Conservation (phyloP, 225 moss, liverwort and hornwort species). For the Straminergon stramineum region DNA sequence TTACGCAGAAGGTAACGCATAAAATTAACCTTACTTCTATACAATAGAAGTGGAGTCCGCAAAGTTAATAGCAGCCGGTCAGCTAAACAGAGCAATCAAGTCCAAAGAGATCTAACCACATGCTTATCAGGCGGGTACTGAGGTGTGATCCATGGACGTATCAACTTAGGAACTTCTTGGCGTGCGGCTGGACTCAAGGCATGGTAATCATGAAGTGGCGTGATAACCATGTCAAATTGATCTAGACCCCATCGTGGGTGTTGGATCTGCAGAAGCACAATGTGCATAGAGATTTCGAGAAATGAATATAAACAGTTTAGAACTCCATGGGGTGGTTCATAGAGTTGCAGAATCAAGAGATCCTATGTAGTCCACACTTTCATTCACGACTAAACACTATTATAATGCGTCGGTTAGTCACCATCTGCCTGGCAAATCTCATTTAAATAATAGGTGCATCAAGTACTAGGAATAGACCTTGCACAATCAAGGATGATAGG, state of each 20-base stretch:
- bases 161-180: constrained; percentile 66
- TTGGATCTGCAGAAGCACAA: constrained; percentile 54
- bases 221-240: constrained; percentile 82
- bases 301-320: background rate
- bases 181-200: constrained; percentile 76
- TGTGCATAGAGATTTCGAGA: background rate
- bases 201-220: constrained; percentile 85
- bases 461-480: background rate
- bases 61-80: background rate
- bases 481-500: background rate
- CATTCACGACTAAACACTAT: background rate
- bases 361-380: background rate
- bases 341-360: background rate
- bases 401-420: background rate
- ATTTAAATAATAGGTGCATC: background rate
- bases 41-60: background rate
- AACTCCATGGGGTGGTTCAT: background rate
- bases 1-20: background rate
- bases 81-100: background rate
- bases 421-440: background rate
- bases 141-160: constrained; percentile 85
- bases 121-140: constrained; percentile 82
- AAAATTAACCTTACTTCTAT: background rate
- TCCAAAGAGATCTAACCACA: constrained; percentile 50
- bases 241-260: constrained; percentile 81